phyloP scores from a whole-genome alignment of 2,329 filamentous ascomycete species.

The Pyricularia pennisetigena region DNA sequence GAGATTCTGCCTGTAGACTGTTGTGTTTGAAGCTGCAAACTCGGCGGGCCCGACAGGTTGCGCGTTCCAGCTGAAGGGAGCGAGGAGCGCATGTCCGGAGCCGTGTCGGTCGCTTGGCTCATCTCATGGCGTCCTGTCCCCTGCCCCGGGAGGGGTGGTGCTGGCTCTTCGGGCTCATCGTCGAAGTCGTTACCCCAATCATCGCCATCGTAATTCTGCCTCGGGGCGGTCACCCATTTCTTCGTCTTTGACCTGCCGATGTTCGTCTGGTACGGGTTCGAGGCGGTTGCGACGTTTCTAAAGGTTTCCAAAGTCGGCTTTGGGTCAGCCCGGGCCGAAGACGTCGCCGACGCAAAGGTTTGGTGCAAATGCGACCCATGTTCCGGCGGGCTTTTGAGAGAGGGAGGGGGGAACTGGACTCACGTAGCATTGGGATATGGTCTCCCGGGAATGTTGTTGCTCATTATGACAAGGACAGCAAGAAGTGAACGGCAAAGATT shows the following conservation, averaged over 20 bases:
- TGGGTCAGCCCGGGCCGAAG: neutral
- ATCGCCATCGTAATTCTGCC: conserved; percentile 80
- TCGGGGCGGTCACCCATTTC: conserved; percentile 90
- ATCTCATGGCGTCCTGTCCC: neutral
- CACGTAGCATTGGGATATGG: neutral
- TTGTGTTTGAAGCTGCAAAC: conserved; percentile 14
- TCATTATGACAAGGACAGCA: neutral
- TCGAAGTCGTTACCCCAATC: conserved; percentile 76
- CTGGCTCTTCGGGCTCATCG: conserved; percentile 42
- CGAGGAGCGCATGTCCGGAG: neutral
- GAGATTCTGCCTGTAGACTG: neutral
- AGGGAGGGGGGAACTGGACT: neutral
- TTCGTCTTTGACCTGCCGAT: conserved; percentile 82
- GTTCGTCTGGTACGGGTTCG: conserved; percentile 62
- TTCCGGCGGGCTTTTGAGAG: neutral
- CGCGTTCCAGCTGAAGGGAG: neutral
- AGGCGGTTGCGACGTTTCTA: neutral
- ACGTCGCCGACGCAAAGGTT: neutral
- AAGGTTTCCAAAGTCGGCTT: neutral
- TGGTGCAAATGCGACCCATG: neutral
- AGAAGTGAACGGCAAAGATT: neutral
- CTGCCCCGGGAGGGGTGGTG: conserved; percentile 1
- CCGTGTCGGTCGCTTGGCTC: neutral
- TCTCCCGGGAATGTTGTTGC: neutral
- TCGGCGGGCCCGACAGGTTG: conserved; percentile 9